These are phyloP conservation scores for Colletotrichum sp. DNA, from an alignment of 2,329 filamentous ascomycete genomes.

Conservation along the genomic window DNA sequence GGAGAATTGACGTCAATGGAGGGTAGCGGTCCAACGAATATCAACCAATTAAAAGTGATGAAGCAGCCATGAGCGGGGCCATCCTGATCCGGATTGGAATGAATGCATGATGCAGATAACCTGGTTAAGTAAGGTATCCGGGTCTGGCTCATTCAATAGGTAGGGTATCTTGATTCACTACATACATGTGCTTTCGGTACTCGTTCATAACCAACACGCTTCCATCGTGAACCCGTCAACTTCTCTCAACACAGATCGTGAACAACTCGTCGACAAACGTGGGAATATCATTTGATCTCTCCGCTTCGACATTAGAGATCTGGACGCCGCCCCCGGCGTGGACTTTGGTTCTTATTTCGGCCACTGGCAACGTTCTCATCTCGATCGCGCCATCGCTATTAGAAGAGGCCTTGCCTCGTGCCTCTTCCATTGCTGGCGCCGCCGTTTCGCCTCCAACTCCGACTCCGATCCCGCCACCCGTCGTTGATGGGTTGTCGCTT, in stretches of 20 bases:
- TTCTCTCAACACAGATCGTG: slow-evolving; percentile 24
- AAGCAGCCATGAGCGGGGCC: background rate
- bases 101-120: background rate
- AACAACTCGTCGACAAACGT: slow-evolving; percentile 54
- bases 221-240: background rate
- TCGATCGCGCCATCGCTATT: slow-evolving; percentile 24
- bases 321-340: slow-evolving; percentile 27
- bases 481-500: background rate
- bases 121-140: too few relatives aligned
- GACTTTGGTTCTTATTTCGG: slow-evolving; percentile 21
- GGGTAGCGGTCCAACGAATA: background rate
- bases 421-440: background rate
- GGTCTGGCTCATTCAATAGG: background rate
- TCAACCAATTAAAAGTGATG: background rate
- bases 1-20: background rate
- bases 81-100: background rate
- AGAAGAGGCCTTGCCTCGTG: background rate
- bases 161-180: background rate
- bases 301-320: slow-evolving; percentile 36
- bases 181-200: background rate
- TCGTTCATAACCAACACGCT: background rate
- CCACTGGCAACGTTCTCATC: slow-evolving; percentile 27
- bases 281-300: slow-evolving; percentile 35
- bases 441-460: background rate
- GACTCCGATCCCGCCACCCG: slow-evolving; percentile 23